Percentiles rank a stretch among this genome's conserved stretches.
Evolutionary conservation across 176 grass and related monocot genomes (phyloP).

Genomic region (Rhynchospora tenuis): DNA sequence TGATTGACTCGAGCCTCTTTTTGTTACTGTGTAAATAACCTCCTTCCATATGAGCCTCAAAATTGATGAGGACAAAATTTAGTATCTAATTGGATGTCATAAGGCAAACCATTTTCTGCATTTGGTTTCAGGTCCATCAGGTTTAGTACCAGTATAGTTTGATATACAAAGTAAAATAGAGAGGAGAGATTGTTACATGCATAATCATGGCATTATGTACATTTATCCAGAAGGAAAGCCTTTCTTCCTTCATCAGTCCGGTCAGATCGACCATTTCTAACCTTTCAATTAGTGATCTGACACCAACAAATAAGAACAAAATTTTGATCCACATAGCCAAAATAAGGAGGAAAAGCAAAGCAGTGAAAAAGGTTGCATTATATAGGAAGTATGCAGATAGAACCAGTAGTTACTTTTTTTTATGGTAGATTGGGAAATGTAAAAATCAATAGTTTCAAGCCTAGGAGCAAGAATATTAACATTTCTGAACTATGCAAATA

Average conservation of each 20-base stretch:
- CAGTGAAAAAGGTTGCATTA: neutral
- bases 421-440: too few species aligned
- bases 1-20: conserved; percentile 45
- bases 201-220: conserved; percentile 96
- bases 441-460: neutral
- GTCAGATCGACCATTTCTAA: conserved; percentile 58
- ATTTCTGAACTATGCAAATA: neutral
- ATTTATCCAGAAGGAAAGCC: conserved; percentile 94
- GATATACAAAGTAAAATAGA: neutral
- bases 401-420: too few species aligned
- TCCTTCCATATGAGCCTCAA: conserved; percentile 75
- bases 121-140: neutral
- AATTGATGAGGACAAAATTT: conserved; percentile 12
- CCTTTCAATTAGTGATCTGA: conserved; percentile 60
- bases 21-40: conserved; percentile 55
- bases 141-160: neutral
- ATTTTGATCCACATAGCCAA: neutral
- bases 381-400: neutral
- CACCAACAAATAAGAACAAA: conserved; percentile 10
- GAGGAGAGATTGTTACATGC: conserved; percentile 66
- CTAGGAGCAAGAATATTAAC: neutral
- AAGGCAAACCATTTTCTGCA: neutral
- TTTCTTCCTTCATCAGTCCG: conserved; percentile 72
- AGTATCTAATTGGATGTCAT: neutral
- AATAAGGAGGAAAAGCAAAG: neutral